These are phyloP conservation scores for Penicillium sp. DNA, from an alignment of 2,329 filamentous ascomycete species.

Conservation along the genomic window DNA sequence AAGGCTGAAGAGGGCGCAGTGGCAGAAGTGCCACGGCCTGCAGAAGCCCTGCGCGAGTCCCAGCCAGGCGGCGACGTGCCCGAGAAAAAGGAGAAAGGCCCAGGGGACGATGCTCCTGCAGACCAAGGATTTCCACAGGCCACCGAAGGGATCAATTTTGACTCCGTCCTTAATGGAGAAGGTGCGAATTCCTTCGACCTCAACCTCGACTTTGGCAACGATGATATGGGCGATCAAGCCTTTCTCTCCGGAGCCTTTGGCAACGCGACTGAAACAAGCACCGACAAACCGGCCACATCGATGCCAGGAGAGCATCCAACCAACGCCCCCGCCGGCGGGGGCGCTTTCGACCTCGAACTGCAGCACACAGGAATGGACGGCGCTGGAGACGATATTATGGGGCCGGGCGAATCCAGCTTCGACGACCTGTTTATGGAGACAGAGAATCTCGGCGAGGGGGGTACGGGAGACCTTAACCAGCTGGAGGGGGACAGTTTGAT, in stretches of 20 bases:
- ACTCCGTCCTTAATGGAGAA: conserved; percentile 37
- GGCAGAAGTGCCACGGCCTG: conserved; percentile 10
- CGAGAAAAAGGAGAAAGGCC: conserved; percentile 24
- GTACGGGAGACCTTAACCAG: conserved; percentile 28
- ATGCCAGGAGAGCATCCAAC: conserved; percentile 22
- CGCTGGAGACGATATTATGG: conserved; percentile 34
- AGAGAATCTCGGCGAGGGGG: conserved; percentile 34
- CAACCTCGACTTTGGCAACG: conserved; percentile 38
- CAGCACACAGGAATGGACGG: conserved; percentile 24
- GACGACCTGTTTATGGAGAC: conserved; percentile 43
- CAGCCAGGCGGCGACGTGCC: conserved; percentile 12
- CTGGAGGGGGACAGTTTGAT: conserved; percentile 36
- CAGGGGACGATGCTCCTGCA: conserved; percentile 9
- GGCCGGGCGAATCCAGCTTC: conserved; percentile 42
- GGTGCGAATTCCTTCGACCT: conserved; percentile 37
- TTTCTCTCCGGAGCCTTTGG: conserved; percentile 35
- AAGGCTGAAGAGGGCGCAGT: conserved; percentile 14
- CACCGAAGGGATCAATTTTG: conserved; percentile 39
- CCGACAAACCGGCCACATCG: conserved; percentile 9
- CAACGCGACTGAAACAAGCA: conserved; percentile 14
- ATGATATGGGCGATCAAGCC: conserved; percentile 36
- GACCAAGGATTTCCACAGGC: conserved; percentile 25
- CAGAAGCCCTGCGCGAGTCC: conserved; percentile 9
- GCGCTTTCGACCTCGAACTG: conserved; percentile 37
- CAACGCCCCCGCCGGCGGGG: conserved; percentile 28